Evolutionary conservation across 2,329 filamentous ascomycete species (phyloP), one percentile per base, ranked within the genome.

Genomic region (Didymella lethalis): DNA sequence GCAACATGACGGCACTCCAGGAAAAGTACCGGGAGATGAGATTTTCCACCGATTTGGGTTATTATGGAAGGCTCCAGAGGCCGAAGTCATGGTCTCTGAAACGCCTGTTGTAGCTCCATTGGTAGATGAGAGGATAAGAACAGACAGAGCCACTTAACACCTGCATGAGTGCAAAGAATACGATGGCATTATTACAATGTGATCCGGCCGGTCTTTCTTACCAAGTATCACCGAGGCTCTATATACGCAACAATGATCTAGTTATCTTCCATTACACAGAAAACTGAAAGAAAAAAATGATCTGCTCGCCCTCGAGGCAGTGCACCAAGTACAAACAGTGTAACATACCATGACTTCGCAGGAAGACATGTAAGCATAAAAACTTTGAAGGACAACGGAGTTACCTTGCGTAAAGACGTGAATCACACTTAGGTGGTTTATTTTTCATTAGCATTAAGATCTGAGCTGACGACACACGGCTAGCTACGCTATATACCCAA

Each of bases 361-460:
- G 14, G 11, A 20, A 1, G 18, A 20, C 4, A 20, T 2, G 8
- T 11, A n/a, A n/a, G 18, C 4, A 20, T 11, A 11, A 20, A 7
- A 10, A 16, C 2, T 11, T 18, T 2, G 16, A 38, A 38, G 34
- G 7, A 4, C 34, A 38, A 18, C 6, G 2, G 20, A 10, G 11
- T 5, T 2, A n/a, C 5, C 2, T 18, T 7, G 3, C 18, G 23
- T 20, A 8, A 44, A 28, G 25, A n/a, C 5, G 25, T 8, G 25
- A 20, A 4, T 3, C n/a, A 29, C 8, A 50, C n/a, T 7, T n/a
- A 28, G 38, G 10, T 32, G 16, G 50, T 54, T 6, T 16, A 54
- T 50, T 50, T 50, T 51, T 41, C 46, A 59, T 59, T 59, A 54
- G 20, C 34, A 54, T 59, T 54, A 54, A n/a, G 46, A 20, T 46